Conservation (phyloP, 768 basidiomycete species). For the Pulveroboletus sp. region DNA sequence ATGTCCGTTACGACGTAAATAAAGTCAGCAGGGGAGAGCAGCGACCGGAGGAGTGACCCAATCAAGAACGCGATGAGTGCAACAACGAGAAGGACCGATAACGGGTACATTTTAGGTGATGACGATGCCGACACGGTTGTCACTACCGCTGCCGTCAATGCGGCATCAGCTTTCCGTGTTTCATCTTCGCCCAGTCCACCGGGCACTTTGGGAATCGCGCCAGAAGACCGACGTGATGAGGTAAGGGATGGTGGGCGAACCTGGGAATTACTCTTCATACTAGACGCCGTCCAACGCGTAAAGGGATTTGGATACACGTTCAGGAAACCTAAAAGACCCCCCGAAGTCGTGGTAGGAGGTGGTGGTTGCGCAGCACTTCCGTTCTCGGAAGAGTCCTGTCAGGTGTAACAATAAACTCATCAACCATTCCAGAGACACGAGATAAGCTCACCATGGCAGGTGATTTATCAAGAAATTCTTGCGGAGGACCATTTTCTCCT, state of each 20-base stretch:
- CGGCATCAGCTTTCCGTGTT: background rate
- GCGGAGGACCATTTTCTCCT: slow-evolving; percentile 16
- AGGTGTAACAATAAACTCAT: background rate
- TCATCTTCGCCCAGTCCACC: slow-evolving; percentile 32
- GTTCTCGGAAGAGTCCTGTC: slow-evolving; percentile 28
- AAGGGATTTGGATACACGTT: slow-evolving; percentile 59
- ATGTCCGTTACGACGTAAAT: slow-evolving; percentile 70
- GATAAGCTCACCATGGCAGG: slow-evolving; percentile 19
- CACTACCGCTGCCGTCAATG: background rate
- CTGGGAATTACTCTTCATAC: slow-evolving; percentile 22
- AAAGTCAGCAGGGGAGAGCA: slow-evolving; percentile 90
- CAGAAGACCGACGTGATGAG: slow-evolving; percentile 25
- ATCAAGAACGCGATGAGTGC: slow-evolving; percentile 88
- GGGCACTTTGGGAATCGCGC: slow-evolving; percentile 30
- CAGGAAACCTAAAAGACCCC: slow-evolving; percentile 58
- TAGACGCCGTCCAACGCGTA: slow-evolving; percentile 44
- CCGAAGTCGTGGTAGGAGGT: slow-evolving; percentile 21
- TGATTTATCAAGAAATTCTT: slow-evolving; percentile 20
- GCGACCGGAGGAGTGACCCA: slow-evolving; percentile 84
- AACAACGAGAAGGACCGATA: slow-evolving; percentile 65
- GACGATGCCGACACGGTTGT: slow-evolving; percentile 3
- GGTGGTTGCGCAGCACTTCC: slow-evolving; percentile 18
- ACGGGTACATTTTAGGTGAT: slow-evolving; percentile 32
- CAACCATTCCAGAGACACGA: background rate
- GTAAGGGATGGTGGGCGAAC: slow-evolving; percentile 19